Evolutionary conservation across 352 stramenopile species (phyloP), one percentile per base, ranked within the genome.

Genomic region (Phytophthora colocasiae): DNA sequence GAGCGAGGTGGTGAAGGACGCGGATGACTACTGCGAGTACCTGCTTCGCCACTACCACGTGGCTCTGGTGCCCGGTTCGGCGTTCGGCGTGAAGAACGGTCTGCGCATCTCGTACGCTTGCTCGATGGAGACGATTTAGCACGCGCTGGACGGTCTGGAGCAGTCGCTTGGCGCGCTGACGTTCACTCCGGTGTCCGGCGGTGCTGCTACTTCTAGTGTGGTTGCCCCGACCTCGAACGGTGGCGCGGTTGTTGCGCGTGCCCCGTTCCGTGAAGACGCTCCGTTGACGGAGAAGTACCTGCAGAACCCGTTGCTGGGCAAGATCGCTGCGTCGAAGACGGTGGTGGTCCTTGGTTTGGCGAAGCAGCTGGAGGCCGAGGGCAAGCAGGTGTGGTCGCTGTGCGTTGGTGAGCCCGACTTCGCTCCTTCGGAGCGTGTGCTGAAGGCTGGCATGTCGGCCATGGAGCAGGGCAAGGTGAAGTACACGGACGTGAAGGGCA

Each of bases 101-200:
- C 73, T 99, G 7, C 93, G 97, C 17, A 95, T 99, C 61, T 99
- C 94, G 74, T 99, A 99, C 80, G 97, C 97, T n/a, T 97, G 93
- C 32, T 98, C 92, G 50, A 89, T 97, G 78, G 93, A 98, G 66
- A 87, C 79, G 60, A 77, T 95, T 31, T 63, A 80, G 58, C 73
- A 87, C 40, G 82, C 83, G 1, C 72, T 95, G 61, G 76, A 91
- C 58, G 83, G 77, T 2, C 53, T 95, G 36, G 79, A 92, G 69
- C 78, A 84, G n/a, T 81, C 81, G 34, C 75, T n/a, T 24, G 46
- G 56, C 31, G 87, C 78, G 27, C 64, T 95, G 27, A 72, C 62
- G 9, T 61, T 87, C 14, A 44, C 26, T 14, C 27, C 46, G 26
- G 46, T 40, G 46, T 15, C 46, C 17, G 46, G 26, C 15, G 24